Percentiles rank a stretch among this genome's conserved stretches.
Conservation (phyloP, 805 yeast species). For the Kodamaea hsintzibuensis region DNA sequence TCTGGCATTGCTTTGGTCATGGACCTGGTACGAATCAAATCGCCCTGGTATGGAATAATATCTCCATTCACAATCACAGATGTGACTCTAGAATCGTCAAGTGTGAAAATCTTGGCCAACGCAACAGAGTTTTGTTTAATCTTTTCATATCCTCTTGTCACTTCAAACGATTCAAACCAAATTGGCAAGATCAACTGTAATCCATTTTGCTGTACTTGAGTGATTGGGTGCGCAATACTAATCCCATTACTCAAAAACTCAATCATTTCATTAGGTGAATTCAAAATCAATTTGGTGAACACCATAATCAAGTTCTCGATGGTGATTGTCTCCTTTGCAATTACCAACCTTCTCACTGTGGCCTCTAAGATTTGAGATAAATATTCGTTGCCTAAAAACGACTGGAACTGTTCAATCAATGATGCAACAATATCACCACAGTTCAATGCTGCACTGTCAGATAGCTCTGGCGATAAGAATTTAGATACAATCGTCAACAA, state of each 20-base stretch:
- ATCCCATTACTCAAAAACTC: slow-evolving; percentile 53
- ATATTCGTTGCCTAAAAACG: slow-evolving; percentile 38
- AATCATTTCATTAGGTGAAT: slow-evolving; percentile 63
- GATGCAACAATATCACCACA: slow-evolving; percentile 68
- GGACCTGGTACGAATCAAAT: slow-evolving; percentile 80
- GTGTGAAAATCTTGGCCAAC: slow-evolving; percentile 60
- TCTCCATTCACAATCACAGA: slow-evolving; percentile 74
- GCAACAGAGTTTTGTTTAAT: slow-evolving; percentile 72
- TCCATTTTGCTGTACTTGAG: slow-evolving; percentile 34
- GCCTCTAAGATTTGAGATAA: slow-evolving; percentile 67
- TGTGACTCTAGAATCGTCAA: slow-evolving; percentile 56
- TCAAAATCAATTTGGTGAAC: slow-evolving; percentile 66
- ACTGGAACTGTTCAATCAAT: slow-evolving; percentile 52
- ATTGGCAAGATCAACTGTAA: slow-evolving; percentile 63
- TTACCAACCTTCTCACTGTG: slow-evolving; percentile 62
- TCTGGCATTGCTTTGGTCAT: slow-evolving; percentile 70
- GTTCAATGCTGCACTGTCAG: slow-evolving; percentile 81
- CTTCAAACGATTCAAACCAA: slow-evolving; percentile 84
- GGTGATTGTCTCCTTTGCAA: slow-evolving; percentile 69
- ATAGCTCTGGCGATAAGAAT: slow-evolving; percentile 66
- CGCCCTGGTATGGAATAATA: slow-evolving; percentile 57
- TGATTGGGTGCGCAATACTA: slow-evolving; percentile 24
- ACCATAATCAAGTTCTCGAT: slow-evolving; percentile 77
- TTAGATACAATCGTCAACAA: slow-evolving; percentile 67
- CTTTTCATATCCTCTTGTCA: slow-evolving; percentile 73